Conservation (phyloP, 1,139 yeast species). For the Blastobotrys elegans region DNA sequence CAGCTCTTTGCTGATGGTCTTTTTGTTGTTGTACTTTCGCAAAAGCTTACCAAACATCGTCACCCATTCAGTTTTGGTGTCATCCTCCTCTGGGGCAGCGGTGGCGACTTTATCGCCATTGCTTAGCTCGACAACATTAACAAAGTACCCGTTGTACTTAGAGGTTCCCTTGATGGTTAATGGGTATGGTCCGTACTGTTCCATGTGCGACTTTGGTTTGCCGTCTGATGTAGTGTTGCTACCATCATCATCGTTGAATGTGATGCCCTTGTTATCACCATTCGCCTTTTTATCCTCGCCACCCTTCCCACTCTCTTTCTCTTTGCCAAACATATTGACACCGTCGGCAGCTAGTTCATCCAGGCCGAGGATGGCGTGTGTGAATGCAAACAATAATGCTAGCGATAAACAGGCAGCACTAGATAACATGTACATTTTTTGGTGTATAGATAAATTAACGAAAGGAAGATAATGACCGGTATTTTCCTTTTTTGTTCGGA, state of each 20-base stretch:
- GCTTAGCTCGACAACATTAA: not conserved
- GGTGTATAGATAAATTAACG: not conserved
- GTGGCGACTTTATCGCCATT: slow-evolving; percentile 1
- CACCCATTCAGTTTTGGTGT: not conserved
- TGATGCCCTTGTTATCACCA: too few species aligned
- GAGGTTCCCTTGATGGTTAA: not conserved
- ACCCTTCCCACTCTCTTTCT: not conserved
- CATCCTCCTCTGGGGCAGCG: not conserved
- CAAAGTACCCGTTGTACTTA: not conserved
- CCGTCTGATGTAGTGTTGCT: not conserved
- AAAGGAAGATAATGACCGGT: not conserved
- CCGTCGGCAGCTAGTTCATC: not conserved
- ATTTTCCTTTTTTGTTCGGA: too few species aligned
- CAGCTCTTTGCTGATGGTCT: not conserved
- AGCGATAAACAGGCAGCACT: not conserved
- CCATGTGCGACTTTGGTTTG: not conserved
- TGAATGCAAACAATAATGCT: not conserved
- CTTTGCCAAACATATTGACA: not conserved
- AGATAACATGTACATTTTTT: not conserved
- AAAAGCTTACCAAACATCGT: not conserved
- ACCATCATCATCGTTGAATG: not conserved
- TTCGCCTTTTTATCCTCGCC: not conserved
- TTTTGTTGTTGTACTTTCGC: not conserved
- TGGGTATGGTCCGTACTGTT: not conserved
- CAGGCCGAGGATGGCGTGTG: not conserved